A percentile compares a stretch with the other conserved stretches of the same genome.
Conservation (phyloP, 2,329 filamentous ascomycete species). For the Ceratocystis lukuohia region DNA sequence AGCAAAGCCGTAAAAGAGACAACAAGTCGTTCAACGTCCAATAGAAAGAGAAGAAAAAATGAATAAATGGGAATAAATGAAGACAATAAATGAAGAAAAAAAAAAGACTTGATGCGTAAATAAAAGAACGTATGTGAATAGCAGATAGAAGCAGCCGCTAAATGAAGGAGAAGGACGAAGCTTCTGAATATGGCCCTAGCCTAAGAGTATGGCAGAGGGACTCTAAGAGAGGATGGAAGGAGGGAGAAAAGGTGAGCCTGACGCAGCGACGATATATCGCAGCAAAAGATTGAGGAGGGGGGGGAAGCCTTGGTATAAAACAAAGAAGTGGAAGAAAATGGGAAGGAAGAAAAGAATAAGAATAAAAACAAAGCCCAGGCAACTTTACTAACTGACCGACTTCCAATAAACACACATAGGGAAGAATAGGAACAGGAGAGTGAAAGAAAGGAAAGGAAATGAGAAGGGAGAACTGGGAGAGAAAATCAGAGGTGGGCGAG, state of each 20-base stretch:
- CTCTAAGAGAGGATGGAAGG: not conserved
- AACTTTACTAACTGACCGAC: not conserved
- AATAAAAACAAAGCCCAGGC: constrained; percentile 2
- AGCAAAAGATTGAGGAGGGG: not conserved
- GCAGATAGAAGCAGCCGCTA: not conserved
- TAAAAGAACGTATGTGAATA: not conserved
- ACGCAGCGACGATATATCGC: not conserved
- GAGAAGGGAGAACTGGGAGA: constrained; percentile 22
- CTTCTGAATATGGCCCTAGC: not conserved
- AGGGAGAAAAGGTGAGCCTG: not conserved
- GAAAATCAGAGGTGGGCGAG: constrained; percentile 22
- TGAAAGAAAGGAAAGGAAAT: constrained; percentile 25
- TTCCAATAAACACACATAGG: constrained; percentile 2
- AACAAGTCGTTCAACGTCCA: not conserved
- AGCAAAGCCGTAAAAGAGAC: not conserved
- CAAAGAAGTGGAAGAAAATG: not conserved
- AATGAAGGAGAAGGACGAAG: not conserved
- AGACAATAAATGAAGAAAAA: not conserved
- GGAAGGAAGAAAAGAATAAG: not conserved
- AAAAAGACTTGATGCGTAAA: not conserved
- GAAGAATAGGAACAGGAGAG: not conserved
- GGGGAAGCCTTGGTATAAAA: not conserved
- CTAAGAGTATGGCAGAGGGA: not conserved
- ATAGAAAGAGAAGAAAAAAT: not conserved
- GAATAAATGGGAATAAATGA: not conserved